These are phyloP conservation scores for Penicillium hesseltinei DNA, from an alignment of 2,329 filamentous ascomycete genomes.

Conservation along the genomic window DNA sequence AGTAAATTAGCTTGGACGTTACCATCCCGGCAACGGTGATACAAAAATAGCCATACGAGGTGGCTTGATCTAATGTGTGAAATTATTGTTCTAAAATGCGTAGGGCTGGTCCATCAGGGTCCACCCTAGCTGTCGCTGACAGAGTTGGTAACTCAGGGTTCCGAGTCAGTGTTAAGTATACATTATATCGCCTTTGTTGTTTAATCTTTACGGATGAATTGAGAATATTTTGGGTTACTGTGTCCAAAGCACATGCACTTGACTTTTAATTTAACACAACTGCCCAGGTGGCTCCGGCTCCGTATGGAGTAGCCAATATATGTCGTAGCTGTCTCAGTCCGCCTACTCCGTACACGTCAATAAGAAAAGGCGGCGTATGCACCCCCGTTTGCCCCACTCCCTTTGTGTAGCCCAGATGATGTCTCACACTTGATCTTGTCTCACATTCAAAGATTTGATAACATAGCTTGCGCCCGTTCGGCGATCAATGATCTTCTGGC, in stretches of 20 bases:
- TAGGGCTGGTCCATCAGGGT: conserved; percentile 11
- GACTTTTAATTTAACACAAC: neutral
- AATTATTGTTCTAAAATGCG: neutral
- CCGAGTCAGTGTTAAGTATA: neutral
- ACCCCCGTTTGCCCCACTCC: conserved; percentile 6
- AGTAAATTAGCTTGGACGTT: neutral
- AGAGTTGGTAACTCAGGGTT: neutral
- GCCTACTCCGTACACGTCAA: conserved; percentile 1
- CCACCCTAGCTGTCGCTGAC: conserved; percentile 3
- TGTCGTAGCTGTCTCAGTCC: neutral
- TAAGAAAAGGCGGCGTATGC: conserved; percentile 4
- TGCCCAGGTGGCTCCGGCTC: neutral
- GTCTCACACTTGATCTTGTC: conserved; percentile 3
- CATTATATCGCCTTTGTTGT: neutral
- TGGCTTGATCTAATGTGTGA: conserved; percentile 13
- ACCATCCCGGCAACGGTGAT: neutral
- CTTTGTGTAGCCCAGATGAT: neutral
- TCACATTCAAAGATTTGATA: conserved; percentile 1
- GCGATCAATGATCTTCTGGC: neutral
- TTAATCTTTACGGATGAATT: neutral
- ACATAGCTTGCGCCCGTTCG: neutral
- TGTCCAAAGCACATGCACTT: neutral
- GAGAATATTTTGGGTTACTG: neutral
- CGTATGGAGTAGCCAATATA: neutral
- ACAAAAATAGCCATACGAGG: conserved; percentile 3